A percentile compares a stretch with the other conserved stretches of the same genome.
Evolutionary conservation across 2,329 filamentous ascomycete genomes (phyloP).

Genomic region (Xylaria sp.): DNA sequence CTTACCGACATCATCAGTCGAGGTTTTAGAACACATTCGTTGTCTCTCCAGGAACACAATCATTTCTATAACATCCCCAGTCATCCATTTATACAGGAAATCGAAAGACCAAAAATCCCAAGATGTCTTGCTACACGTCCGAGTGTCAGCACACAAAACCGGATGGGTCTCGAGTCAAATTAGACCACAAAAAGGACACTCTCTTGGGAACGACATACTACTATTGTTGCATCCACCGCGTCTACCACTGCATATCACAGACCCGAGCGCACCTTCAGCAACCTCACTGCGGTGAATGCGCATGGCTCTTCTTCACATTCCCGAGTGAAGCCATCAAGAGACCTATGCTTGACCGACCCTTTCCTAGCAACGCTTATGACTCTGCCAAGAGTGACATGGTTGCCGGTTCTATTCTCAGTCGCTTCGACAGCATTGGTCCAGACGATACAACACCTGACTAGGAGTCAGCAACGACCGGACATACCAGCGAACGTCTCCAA

Average conservation of each 20-base stretch:
- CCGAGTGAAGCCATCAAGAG: conserved; percentile 17
- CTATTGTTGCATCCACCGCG: conserved; percentile 26
- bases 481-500: background rate
- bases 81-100: background rate
- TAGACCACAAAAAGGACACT: conserved; percentile 23
- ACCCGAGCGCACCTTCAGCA: conserved; percentile 17
- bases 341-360: conserved; percentile 12
- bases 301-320: conserved; percentile 27
- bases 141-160: conserved; percentile 14
- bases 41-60: background rate
- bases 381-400: background rate
- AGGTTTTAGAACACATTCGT: background rate
- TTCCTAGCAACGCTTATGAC: background rate
- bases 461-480: background rate
- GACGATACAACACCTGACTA: background rate
- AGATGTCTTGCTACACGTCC: conserved; percentile 22
- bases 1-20: background rate
- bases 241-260: conserved; percentile 22
- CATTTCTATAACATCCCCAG: background rate
- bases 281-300: conserved; percentile 27
- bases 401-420: background rate
- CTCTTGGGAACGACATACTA: conserved; percentile 20
- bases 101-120: background rate
- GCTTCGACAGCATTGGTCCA: background rate
- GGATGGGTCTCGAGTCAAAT: conserved; percentile 10